Percentiles rank a stretch among this genome's conserved stretches.
Evolutionary conservation across 1,139 yeast genomes (phyloP).

Genomic region (Starmera stellimalicola): DNA sequence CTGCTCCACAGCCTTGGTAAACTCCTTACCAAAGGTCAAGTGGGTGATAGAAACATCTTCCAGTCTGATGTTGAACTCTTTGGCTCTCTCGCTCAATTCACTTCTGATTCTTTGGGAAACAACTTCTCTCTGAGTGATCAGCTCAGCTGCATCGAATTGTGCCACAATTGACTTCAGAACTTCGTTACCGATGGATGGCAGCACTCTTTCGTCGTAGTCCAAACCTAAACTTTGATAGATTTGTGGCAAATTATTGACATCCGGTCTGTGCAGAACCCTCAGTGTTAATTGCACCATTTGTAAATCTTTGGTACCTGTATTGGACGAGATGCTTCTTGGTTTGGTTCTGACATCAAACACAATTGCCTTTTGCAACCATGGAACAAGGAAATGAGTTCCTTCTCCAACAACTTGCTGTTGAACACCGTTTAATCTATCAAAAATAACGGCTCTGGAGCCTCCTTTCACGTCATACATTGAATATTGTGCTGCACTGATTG

Average conservation of each 20-base stretch:
- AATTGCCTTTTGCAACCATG: slow-evolving; percentile 93
- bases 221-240: slow-evolving; percentile 88
- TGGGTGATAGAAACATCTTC: slow-evolving; percentile 98
- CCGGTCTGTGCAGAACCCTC: slow-evolving; percentile 92
- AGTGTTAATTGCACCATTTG: slow-evolving; percentile 92
- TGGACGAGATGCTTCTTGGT: slow-evolving; percentile 89
- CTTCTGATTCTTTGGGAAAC: slow-evolving; percentile 85
- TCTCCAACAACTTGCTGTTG: slow-evolving; percentile 83
- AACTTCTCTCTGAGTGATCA: slow-evolving; percentile 93
- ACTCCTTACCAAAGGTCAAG: slow-evolving; percentile 94
- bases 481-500: slow-evolving; percentile 56
- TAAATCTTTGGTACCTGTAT: slow-evolving; percentile 94
- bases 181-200: slow-evolving; percentile 96
- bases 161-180: slow-evolving; percentile 93
- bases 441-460: slow-evolving; percentile 91
- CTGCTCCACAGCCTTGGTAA: slow-evolving; percentile 97
- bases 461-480: slow-evolving; percentile 92
- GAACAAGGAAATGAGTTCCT: slow-evolving; percentile 91
- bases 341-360: slow-evolving; percentile 85
- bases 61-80: slow-evolving; percentile 79
- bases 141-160: slow-evolving; percentile 96
- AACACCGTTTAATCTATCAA: slow-evolving; percentile 87
- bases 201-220: slow-evolving; percentile 94
- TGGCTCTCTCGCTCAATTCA: slow-evolving; percentile 77
- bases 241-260: slow-evolving; percentile 66